Evolutionary conservation across 305 asterid species (phyloP).

Genomic region (Plantago lanceolata): DNA sequence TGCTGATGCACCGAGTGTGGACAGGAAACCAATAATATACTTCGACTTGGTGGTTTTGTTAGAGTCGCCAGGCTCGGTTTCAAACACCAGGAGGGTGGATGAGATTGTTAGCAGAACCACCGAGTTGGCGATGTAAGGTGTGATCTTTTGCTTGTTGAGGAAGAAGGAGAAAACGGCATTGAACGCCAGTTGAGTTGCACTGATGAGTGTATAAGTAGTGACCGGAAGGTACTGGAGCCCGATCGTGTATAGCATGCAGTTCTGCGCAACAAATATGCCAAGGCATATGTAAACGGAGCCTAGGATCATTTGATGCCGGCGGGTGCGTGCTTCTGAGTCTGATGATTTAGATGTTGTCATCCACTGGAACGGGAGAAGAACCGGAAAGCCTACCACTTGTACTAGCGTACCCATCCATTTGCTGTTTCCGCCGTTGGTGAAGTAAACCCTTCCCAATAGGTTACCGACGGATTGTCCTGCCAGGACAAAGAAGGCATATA

Average conservation of each 20-base stretch:
- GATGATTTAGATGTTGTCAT: constrained; percentile 3
- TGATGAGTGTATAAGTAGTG: constrained; percentile 54
- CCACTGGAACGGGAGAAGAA: constrained; percentile 48
- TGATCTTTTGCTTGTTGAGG: constrained; percentile 56
- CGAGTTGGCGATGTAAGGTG: constrained; percentile 54
- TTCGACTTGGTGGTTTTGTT: constrained; percentile 23
- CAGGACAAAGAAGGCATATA: constrained; percentile 39
- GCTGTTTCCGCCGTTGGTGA: constrained; percentile 55
- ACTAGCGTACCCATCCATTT: constrained; percentile 57
- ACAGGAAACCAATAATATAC: constrained; percentile 36
- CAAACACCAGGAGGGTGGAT: constrained; percentile 48
- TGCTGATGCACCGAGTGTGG: constrained; percentile 51
- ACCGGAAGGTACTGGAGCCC: constrained; percentile 56
- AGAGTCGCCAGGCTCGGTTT: constrained; percentile 32
- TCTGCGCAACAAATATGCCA: constrained; percentile 44
- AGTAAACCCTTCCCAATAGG: constrained; percentile 46
- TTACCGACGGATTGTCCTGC: constrained; percentile 50
- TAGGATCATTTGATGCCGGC: constrained; percentile 11
- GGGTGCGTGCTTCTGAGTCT: neutral
- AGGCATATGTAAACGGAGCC: constrained; percentile 29
- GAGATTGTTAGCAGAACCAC: constrained; percentile 56
- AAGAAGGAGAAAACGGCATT: constrained; percentile 52
- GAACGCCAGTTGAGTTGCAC: constrained; percentile 64
- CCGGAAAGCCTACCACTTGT: constrained; percentile 54
- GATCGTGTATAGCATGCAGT: constrained; percentile 46